A percentile compares a stretch with the other conserved stretches of the same genome.
phyloP scores from a whole-genome alignment of 805 yeast species.

The Pichia kluyveri region DNA sequence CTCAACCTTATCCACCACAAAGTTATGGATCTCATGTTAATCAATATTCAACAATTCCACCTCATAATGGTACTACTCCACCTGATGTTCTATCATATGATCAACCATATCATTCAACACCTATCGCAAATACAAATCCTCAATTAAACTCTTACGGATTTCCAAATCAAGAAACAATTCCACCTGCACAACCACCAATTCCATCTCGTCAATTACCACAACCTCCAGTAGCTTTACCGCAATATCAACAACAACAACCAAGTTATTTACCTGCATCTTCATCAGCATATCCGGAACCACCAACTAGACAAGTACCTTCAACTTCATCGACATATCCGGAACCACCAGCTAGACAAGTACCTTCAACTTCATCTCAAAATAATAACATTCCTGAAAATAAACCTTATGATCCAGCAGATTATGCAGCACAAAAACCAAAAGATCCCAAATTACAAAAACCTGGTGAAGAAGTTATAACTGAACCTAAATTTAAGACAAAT shows the following conservation, averaged over 20 bases:
- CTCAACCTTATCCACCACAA: too few relatives aligned
- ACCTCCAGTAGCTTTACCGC: not conserved
- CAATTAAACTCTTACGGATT: not conserved
- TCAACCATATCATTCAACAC: conserved; percentile 11
- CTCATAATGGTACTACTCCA: not conserved
- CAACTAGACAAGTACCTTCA: not conserved
- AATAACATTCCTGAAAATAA: not conserved
- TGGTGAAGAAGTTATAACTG: conserved; percentile 14
- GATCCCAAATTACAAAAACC: not conserved
- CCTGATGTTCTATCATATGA: not conserved
- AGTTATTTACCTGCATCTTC: not conserved
- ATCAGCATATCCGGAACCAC: not conserved
- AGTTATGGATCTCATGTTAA: too few relatives aligned
- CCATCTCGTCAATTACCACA: not conserved
- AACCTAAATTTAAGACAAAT: conserved; percentile 22
- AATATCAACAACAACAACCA: not conserved
- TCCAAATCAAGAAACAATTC: too few relatives aligned
- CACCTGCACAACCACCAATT: too few relatives aligned
- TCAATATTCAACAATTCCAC: not conserved
- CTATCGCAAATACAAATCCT: conserved; percentile 1
- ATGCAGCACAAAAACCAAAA: not conserved
- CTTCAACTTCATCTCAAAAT: not conserved
- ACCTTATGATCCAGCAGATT: not conserved
- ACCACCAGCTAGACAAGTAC: too few relatives aligned
- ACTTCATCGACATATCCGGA: conserved; percentile 8